A percentile compares a stretch with the other conserved stretches of the same genome.
Conservation (phyloP, 768 basidiomycete species). For the Tricholoma furcatifolium region DNA sequence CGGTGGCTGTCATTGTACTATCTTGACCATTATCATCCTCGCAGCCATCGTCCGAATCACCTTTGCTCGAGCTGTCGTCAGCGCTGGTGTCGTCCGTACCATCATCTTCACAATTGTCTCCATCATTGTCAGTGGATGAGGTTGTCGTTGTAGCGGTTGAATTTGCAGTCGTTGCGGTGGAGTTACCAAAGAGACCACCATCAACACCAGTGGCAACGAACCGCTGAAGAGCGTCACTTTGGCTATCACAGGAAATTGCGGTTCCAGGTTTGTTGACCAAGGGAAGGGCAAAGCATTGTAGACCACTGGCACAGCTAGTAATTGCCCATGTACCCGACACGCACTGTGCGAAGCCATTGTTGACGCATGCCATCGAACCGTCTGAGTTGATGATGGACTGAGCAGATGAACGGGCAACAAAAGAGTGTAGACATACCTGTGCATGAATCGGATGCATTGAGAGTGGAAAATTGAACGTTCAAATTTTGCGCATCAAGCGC, state of each 20-base stretch:
- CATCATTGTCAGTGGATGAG: conserved; percentile 3
- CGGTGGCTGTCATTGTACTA: conserved; percentile 6
- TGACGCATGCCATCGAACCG: conserved; percentile 39
- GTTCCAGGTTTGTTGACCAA: conserved; percentile 46
- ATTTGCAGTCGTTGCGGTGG: background rate
- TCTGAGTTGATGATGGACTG: conserved; percentile 21
- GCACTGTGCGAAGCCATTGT: conserved; percentile 43
- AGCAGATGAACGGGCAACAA: conserved; percentile 21
- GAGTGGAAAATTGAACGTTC: conserved; percentile 44
- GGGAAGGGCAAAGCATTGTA: conserved; percentile 49
- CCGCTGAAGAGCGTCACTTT: conserved; percentile 35
- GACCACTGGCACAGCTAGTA: conserved; percentile 31
- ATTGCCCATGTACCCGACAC: conserved; percentile 36
- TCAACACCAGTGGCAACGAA: conserved; percentile 42
- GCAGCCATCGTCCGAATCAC: conserved; percentile 12
- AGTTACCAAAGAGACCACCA: conserved; percentile 32
- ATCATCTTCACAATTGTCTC: too few species aligned
- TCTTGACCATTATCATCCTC: conserved; percentile 7
- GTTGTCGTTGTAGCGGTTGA: conserved; percentile 5
- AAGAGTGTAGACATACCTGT: conserved; percentile 28
- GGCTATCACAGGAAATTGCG: conserved; percentile 41
- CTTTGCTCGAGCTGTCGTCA: conserved; percentile 3
- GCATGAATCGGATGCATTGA: conserved; percentile 47
- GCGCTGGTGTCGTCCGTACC: conserved; percentile 10
- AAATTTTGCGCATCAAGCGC: conserved; percentile 48